Evolutionary conservation across 306 rosid genomes (phyloP).

Genomic region (peach (Prunus persica)): DNA sequence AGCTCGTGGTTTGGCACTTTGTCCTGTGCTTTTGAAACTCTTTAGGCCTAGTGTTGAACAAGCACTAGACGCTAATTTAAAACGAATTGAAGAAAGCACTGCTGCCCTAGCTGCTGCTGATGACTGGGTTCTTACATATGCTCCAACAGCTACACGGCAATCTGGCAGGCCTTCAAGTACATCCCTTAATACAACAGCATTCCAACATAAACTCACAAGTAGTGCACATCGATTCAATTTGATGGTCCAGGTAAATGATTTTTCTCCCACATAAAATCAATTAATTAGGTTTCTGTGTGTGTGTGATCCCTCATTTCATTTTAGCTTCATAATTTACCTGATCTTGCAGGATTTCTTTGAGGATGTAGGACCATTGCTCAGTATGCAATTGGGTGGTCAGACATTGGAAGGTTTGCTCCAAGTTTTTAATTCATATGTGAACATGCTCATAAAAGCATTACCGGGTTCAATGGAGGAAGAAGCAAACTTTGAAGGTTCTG

Average conservation of each 20-base stretch:
- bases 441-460: constrained; percentile 80
- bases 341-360: constrained; percentile 88
- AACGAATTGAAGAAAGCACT: constrained; percentile 94
- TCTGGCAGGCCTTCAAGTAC: constrained; percentile 57
- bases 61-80: constrained; percentile 91
- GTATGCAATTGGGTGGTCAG: constrained; percentile 99
- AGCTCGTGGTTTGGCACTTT: constrained; percentile 91
- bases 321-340: constrained; percentile 8
- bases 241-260: constrained; percentile 91
- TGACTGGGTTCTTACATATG: constrained; percentile 80
- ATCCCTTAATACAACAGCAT: constrained; percentile 43
- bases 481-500: constrained; percentile 72
- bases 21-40: constrained; percentile 89
- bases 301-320: not conserved
- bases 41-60: constrained; percentile 98
- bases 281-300: not conserved
- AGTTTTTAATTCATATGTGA: constrained; percentile 78
- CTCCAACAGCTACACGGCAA: constrained; percentile 63
- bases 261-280: constrained; percentile 6
- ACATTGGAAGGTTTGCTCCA: constrained; percentile 91
- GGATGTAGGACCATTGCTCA: constrained; percentile 95
- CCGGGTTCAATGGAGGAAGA: constrained; percentile 97
- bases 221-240: constrained; percentile 98
- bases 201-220: constrained; percentile 85
- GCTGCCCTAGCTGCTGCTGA: constrained; percentile 99